A percentile compares a stretch with the other conserved stretches of the same genome.
phyloP scores from a whole-genome alignment of 2,329 filamentous ascomycete species.

The Zasmidium cellare region DNA sequence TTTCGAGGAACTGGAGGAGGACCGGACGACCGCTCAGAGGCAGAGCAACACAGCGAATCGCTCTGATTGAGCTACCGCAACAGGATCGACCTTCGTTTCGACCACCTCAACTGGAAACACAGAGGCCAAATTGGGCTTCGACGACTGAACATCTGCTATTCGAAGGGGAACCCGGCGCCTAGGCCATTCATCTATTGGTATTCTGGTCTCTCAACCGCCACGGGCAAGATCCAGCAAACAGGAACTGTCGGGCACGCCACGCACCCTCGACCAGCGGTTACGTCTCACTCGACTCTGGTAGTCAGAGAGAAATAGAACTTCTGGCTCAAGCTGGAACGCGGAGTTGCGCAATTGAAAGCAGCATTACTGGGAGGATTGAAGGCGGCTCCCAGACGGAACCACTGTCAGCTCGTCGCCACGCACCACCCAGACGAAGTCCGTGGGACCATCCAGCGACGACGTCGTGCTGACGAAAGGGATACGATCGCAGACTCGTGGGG shows the following conservation, averaged over 20 bases:
- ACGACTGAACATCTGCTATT: background rate
- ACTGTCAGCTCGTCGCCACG: background rate
- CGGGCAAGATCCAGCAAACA: conserved; percentile 1
- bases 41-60: background rate
- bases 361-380: conserved; percentile 1
- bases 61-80: background rate
- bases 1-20: background rate
- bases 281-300: background rate
- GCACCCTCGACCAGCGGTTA: background rate
- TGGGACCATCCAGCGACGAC: background rate
- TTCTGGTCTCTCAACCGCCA: background rate
- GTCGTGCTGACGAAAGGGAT: background rate
- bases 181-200: background rate
- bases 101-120: background rate
- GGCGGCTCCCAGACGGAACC: conserved; percentile 9
- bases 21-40: no score
- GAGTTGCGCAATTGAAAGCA: background rate
- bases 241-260: background rate
- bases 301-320: background rate
- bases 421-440: conserved; percentile 1
- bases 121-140: background rate
- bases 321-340: background rate
- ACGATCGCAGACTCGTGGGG: background rate
- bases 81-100: background rate
- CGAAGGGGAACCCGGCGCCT: background rate